Base-by-base conservation (phyloP, 768 basidiomycete genomes). In the Auriscalpium orientale region DNA sequence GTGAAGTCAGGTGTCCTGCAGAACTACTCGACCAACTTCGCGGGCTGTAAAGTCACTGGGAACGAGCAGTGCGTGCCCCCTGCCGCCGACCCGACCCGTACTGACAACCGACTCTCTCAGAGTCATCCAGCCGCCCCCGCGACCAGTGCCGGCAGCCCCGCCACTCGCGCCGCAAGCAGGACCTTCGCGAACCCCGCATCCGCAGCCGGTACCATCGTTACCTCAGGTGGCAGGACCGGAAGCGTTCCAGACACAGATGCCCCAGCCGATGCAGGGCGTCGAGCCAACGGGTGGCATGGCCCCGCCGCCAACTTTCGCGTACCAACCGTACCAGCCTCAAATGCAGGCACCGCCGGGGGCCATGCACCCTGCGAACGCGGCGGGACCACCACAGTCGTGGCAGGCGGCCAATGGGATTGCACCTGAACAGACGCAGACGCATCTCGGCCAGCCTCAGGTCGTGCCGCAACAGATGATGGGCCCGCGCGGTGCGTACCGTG, bases 41-140 rank as follows among this genome's bases (percentile, higher is more conserved):
- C 85, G 11, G 87, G 82, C 22, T 92, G 87, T 62, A 91, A 87
- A 72, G 81, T 93, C 18, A 84, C 79, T 18, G 90, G 89, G 21
- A 76, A 74, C 16, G 89, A 92, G 70, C 70, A 74, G 89, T 92
- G 70, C 37, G 78, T 71, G 10, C 38, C 55, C 13, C 36, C 18
- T 11, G 10, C 21, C 46, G 37, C 56, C n/a, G 53, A 49, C 50
- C 54, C 40, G 40, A 60, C 12, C 55, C 64, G 7, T 53, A 65
- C 7, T 40, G 64, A 10, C 60, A 63, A 45, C 21, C 40, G 11
- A 43, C 45, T 8, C 16, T 22, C 18, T 34, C 37, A 56, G 57
- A 36, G 46, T 47, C 35, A 53, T 9, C 45, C 55, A 46, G 48
- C 49, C 49, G 34, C 21, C 53, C 46, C 57, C 34, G 53, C 63